Evolutionary conservation across 2,329 filamentous ascomycete species (phyloP).

Genomic region (Bertia moriformis): DNA sequence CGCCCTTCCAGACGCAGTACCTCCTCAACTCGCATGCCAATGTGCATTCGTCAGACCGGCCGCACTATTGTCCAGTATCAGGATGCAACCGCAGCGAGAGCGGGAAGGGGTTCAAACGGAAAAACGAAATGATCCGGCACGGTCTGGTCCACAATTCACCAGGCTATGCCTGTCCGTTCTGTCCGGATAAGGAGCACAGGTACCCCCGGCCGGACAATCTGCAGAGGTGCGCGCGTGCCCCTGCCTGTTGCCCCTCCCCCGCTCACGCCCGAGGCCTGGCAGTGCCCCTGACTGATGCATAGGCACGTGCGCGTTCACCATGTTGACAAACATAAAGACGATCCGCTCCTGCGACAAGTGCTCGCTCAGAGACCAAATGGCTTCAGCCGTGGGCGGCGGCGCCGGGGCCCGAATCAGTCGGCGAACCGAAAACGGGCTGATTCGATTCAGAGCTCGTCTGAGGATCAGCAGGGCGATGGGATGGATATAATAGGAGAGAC

Average conservation of each 20-base stretch:
- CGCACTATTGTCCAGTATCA: constrained; percentile 50
- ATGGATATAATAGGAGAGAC: too few relatives aligned
- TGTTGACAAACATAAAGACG: constrained; percentile 76
- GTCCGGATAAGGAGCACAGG: constrained; percentile 80
- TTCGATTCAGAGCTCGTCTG: too few relatives aligned
- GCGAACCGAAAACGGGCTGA: too few relatives aligned
- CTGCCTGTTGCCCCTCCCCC: constrained; percentile 4
- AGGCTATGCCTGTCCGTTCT: constrained; percentile 92
- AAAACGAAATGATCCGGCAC: constrained; percentile 61
- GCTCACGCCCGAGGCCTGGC: constrained; percentile 3
- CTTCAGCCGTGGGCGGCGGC: constrained; percentile 63
- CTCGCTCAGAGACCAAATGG: constrained; percentile 76
- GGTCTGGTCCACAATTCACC: constrained; percentile 88
- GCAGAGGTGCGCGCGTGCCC: constrained; percentile 51
- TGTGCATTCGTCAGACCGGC: constrained; percentile 50
- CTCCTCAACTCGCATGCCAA: constrained; percentile 69
- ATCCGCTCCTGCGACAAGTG: constrained; percentile 66
- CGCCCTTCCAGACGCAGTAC: constrained; percentile 64
- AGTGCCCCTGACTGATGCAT: not conserved
- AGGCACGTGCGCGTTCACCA: constrained; percentile 92
- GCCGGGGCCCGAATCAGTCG: too few relatives aligned
- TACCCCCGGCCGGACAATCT: constrained; percentile 93
- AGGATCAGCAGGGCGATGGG: too few relatives aligned
- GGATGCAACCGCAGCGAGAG: constrained; percentile 48
- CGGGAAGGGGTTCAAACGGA: constrained; percentile 57